A percentile compares a stretch with the other conserved stretches of the same genome.
Evolutionary conservation across 306 rosid genomes (phyloP).

Genomic region (Myrica gale): DNA sequence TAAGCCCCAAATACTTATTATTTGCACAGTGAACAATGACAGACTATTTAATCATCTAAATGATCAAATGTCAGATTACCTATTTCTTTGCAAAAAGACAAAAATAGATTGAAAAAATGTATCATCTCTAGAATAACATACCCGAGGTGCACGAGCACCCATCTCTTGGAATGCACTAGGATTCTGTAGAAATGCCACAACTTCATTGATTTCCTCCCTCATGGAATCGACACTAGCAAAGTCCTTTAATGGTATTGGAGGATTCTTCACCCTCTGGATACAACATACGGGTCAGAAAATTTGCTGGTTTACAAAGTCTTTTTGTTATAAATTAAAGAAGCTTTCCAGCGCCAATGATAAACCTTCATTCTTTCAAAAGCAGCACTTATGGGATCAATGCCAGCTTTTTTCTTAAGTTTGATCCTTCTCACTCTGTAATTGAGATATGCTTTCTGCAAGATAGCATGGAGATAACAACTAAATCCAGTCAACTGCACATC

Average conservation of each 20-base stretch:
- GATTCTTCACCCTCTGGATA: slow-evolving; percentile 93
- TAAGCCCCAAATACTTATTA: neutral
- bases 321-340: slow-evolving; percentile 7
- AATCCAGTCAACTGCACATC: slow-evolving; percentile 6
- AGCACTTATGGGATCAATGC: slow-evolving; percentile 80
- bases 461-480: slow-evolving; percentile 18
- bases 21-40: neutral
- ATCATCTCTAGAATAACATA: slow-evolving; percentile 39
- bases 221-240: slow-evolving; percentile 89
- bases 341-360: slow-evolving; percentile 23
- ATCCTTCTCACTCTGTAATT: slow-evolving; percentile 39
- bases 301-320: slow-evolving; percentile 22
- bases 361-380: slow-evolving; percentile 98
- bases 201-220: slow-evolving; percentile 95
- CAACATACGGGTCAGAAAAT: slow-evolving; percentile 35
- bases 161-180: slow-evolving; percentile 90
- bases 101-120: slow-evolving; percentile 11
- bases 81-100: slow-evolving; percentile 4
- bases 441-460: slow-evolving; percentile 65
- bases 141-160: slow-evolving; percentile 99
- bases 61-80: neutral
- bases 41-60: neutral
- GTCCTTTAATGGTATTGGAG: slow-evolving; percentile 83
- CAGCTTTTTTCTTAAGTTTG: slow-evolving; percentile 58
- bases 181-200: slow-evolving; percentile 86